Evolutionary conservation across 805 yeast genomes (phyloP), one percentile per base, ranked within the genome.

Genomic region (Lachancea thermotolerans): DNA sequence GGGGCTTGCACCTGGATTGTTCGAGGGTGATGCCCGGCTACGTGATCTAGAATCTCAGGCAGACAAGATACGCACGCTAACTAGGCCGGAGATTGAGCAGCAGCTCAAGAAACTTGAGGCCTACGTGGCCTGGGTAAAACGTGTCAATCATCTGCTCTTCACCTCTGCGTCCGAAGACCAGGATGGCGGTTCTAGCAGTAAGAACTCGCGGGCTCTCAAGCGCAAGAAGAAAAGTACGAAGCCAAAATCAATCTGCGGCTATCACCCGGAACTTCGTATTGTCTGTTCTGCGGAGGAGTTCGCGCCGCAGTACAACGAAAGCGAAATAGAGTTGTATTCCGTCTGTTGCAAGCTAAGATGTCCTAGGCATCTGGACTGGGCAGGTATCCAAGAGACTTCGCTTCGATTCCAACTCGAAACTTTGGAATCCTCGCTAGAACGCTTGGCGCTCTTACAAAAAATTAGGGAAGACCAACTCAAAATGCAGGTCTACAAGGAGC

Each of bases 71-170:
- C 39, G 47, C 31, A 30, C 37, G 2, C 48, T 53, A n/a, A 34
- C 41, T 16, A 35, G 38, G 9, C 52, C 50, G 8, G 40, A 49
- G 34, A 45, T 49, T n/a, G 45, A 46, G 10, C 42, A 38, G 32
- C 51, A 55, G 6, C 37, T 55, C 8, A 48, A 44, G 10, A 11
- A 28, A 10, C 44, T 63, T 10, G 51, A 52, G 11, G 44, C 35
- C 4, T 62, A 60, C 42, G 39, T 73, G 41, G 69, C 71, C 2
- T 53, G 66, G 66, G 40, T 63, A 14, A 53, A 52, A 10, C 44
- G 49, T 3, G 49, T 60, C 6, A 62, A 57, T 34, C 39, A 35
- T n/a, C 51, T 45, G 30, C 42, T 63, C 10, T 44, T 32, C 15
- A 48, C 32, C 10, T 17, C 17, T 14, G 28, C 16, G 21, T 30